Percentiles rank a stretch among this genome's conserved stretches.
phyloP scores from a whole-genome alignment of 441 rosid genomes.

The Populus hybrid region DNA sequence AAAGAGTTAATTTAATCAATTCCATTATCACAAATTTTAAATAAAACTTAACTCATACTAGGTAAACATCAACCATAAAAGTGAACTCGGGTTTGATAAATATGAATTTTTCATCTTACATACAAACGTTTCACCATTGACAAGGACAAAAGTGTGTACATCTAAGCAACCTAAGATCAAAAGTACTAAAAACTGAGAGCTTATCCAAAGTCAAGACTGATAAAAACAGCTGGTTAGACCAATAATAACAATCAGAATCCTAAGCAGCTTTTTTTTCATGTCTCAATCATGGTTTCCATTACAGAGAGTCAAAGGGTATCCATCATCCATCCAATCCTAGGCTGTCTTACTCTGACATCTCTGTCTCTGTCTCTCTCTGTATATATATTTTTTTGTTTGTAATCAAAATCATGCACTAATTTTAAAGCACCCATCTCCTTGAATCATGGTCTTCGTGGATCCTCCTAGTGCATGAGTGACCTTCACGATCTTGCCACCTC shows the following conservation, averaged over 20 bases:
- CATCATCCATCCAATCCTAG: conserved; percentile 16
- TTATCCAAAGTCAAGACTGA: not conserved
- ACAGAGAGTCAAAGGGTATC: conserved; percentile 25
- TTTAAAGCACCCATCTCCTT: conserved; percentile 15
- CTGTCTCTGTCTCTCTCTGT: not conserved
- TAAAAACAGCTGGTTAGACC: not conserved
- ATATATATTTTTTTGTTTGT: not conserved
- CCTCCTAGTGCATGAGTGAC: conserved; percentile 28
- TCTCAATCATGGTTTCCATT: conserved; percentile 15
- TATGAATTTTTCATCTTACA: no score
- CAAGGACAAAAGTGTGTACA: not conserved
- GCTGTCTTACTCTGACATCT: conserved; percentile 8
- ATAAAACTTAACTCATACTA: no score
- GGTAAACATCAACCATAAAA: no score
- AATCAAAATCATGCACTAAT: conserved; percentile 2
- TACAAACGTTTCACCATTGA: not conserved
- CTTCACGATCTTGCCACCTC: conserved; percentile 41
- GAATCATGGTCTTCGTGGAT: conserved; percentile 39
- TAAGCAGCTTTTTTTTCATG: conserved; percentile 9
- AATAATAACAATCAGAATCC: not conserved
- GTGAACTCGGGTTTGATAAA: no score
- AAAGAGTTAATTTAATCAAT: no score
- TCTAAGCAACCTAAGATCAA: not conserved
- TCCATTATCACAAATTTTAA: no score
- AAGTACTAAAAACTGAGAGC: not conserved